phyloP scores from a whole-genome alignment of 805 yeast genomes.

The Candida multigemmis region DNA sequence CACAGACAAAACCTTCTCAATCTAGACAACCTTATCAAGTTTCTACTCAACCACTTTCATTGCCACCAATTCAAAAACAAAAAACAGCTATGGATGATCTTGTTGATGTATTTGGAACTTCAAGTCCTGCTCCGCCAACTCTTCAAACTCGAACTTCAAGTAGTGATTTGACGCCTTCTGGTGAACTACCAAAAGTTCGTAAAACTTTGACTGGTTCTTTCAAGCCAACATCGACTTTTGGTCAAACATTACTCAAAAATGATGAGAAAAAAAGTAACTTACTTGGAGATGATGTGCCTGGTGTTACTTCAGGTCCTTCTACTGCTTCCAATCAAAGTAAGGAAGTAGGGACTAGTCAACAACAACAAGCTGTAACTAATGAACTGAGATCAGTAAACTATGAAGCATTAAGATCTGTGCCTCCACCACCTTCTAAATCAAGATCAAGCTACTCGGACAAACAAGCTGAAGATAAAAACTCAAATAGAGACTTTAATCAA shows the following conservation, averaged over 20 bases:
- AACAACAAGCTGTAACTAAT: slow-evolving; percentile 19
- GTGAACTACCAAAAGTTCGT: slow-evolving; percentile 24
- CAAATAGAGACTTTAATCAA: no score
- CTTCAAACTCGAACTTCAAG: slow-evolving; percentile 19
- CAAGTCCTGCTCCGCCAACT: slow-evolving; percentile 10
- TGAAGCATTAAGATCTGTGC: slow-evolving; percentile 41
- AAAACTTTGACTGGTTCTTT: slow-evolving; percentile 36
- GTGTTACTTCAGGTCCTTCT: no score
- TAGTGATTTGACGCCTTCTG: slow-evolving; percentile 19
- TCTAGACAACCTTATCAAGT: slow-evolving; percentile 2
- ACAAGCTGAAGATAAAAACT: no score
- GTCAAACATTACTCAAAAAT: slow-evolving; percentile 51
- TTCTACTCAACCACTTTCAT: neutral
- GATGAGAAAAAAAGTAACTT: slow-evolving; percentile 15
- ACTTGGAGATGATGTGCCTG: slow-evolving; percentile 27
- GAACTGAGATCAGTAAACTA: slow-evolving; percentile 28
- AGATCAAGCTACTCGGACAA: slow-evolving; percentile 2
- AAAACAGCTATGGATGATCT: slow-evolving; percentile 59
- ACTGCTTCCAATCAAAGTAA: no score
- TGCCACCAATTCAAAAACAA: slow-evolving; percentile 14
- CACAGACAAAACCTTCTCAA: slow-evolving; percentile 2
- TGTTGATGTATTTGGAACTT: slow-evolving; percentile 36
- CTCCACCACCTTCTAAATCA: slow-evolving; percentile 29
- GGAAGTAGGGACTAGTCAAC: slow-evolving; percentile 4
- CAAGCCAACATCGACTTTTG: slow-evolving; percentile 80